These are phyloP conservation scores for Leccinum huronense DNA, from an alignment of 1,284 basidiomycete species.

Conservation along the genomic window DNA sequence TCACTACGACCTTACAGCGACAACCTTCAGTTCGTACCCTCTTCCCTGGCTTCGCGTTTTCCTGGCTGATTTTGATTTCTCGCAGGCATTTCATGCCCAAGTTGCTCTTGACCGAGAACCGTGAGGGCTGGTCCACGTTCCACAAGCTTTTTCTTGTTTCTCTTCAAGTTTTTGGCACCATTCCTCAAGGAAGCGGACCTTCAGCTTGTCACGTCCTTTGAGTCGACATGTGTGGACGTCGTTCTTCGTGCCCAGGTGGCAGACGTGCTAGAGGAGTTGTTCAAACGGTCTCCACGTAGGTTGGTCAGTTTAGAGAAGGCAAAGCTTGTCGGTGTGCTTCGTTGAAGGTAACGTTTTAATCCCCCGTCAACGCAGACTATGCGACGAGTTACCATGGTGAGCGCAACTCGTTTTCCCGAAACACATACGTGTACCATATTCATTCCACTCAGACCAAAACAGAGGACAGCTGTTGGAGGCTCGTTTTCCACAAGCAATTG, in stretches of 20 bases:
- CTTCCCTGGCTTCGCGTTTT: slow-evolving; percentile 98
- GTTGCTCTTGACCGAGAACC: slow-evolving; percentile 78
- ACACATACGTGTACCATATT: slow-evolving; percentile 2
- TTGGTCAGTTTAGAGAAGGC: slow-evolving; percentile 28
- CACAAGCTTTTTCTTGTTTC: slow-evolving; percentile 89
- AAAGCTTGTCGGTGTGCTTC: slow-evolving; percentile 35
- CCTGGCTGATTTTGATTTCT: slow-evolving; percentile 96
- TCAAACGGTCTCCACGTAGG: slow-evolving; percentile 30
- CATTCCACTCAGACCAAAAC: slow-evolving; percentile 53
- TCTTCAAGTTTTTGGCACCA: slow-evolving; percentile 92
- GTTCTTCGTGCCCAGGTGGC: slow-evolving; percentile 26
- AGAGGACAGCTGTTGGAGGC: slow-evolving; percentile 66
- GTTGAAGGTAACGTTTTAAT: slow-evolving; percentile 27
- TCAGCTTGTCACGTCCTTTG: slow-evolving; percentile 24
- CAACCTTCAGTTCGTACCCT: slow-evolving; percentile 92
- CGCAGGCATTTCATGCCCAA: slow-evolving; percentile 98
- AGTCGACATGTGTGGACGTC: slow-evolving; percentile 29
- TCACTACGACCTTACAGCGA: slow-evolving; percentile 55
- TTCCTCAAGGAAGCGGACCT: slow-evolving; percentile 86
- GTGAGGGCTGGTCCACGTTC: slow-evolving; percentile 95
- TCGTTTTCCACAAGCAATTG: slow-evolving; percentile 62
- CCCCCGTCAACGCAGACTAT: too few relatives aligned
- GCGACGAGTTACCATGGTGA: too few relatives aligned
- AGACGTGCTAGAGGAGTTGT: slow-evolving; percentile 22
- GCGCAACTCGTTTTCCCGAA: slow-evolving; percentile 16